Percentiles rank a stretch among this genome's conserved stretches.
Conservation (phyloP, 2,329 filamentous ascomycete genomes). For the Colletotrichum tanaceti region DNA sequence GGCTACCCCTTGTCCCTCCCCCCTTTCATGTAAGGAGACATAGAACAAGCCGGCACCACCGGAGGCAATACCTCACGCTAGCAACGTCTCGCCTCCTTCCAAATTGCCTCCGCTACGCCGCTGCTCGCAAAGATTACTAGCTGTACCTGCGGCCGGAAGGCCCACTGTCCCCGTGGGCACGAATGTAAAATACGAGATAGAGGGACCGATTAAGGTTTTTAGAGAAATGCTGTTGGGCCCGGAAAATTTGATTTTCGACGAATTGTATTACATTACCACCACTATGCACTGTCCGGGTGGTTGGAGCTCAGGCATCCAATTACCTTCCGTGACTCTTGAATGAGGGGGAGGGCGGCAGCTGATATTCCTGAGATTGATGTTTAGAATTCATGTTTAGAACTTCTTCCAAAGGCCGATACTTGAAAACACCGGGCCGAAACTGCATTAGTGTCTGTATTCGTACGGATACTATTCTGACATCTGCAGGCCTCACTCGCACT, state of each 20-base stretch:
- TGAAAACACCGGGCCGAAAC: too few relatives aligned
- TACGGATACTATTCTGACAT: too few relatives aligned
- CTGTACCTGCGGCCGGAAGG: not conserved
- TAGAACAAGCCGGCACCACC: not conserved
- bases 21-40: conserved; percentile 74
- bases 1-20: conserved; percentile 95
- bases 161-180: conserved; percentile 10
- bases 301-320: not conserved
- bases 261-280: conserved; percentile 5
- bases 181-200: conserved; percentile 27
- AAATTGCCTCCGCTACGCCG: conserved; percentile 1
- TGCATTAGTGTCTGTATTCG: too few relatives aligned
- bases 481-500: too few relatives aligned
- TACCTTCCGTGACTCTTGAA: not conserved
- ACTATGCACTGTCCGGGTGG: not conserved
- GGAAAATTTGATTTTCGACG: not conserved
- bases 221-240: not conserved
- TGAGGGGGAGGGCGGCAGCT: not conserved
- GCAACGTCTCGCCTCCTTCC: not conserved
- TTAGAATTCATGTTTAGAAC: too few relatives aligned
- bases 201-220: not conserved
- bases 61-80: not conserved
- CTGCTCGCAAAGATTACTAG: not conserved
- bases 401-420: not conserved
- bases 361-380: not conserved